A percentile compares a stretch with the other conserved stretches of the same genome.
Conservation (phyloP, 495 filamentous ascomycete species). For the Recurvomyces mirabilis region DNA sequence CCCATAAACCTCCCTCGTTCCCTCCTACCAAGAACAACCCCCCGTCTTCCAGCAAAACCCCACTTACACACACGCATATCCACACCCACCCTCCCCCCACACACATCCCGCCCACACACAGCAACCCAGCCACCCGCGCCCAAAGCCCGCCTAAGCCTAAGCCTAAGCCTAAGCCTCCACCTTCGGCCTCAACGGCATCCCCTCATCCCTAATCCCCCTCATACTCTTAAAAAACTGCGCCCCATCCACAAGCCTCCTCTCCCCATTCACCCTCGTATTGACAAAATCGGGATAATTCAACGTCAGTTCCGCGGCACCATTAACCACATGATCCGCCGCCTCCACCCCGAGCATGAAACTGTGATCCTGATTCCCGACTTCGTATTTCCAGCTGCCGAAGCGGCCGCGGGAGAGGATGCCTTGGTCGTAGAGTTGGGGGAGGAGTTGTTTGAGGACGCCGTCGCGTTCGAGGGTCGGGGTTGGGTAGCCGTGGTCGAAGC, state of each 20-base stretch:
- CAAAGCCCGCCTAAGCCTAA: background rate
- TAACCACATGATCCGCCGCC: slow-evolving; percentile 90
- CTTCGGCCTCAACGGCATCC: slow-evolving; percentile 15
- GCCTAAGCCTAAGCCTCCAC: background rate
- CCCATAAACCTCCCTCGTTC: background rate
- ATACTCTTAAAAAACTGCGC: slow-evolving; percentile 51
- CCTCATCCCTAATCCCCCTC: slow-evolving; percentile 26
- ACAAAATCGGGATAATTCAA: slow-evolving; percentile 99
- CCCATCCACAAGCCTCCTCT: slow-evolving; percentile 76
- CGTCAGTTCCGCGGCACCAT: slow-evolving; percentile 87
- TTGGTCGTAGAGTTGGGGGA: slow-evolving; percentile 80
- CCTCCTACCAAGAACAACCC: background rate
- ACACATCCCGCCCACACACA: background rate
- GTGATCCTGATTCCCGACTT: slow-evolving; percentile 92
- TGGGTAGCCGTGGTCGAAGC: slow-evolving; percentile 98
- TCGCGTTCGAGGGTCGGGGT: slow-evolving; percentile 93
- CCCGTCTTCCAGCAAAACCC: background rate
- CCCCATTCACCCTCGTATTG: slow-evolving; percentile 77
- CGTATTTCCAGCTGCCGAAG: slow-evolving; percentile 97
- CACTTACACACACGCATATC: background rate
- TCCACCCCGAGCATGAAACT: slow-evolving; percentile 98
- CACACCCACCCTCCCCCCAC: background rate
- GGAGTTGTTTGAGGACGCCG: slow-evolving; percentile 80
- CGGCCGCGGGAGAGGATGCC: slow-evolving; percentile 93
- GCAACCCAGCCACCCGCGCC: background rate